These are phyloP conservation scores for Drechslerella dactyloides DNA, from an alignment of 2,329 filamentous ascomycete genomes.

Conservation along the genomic window DNA sequence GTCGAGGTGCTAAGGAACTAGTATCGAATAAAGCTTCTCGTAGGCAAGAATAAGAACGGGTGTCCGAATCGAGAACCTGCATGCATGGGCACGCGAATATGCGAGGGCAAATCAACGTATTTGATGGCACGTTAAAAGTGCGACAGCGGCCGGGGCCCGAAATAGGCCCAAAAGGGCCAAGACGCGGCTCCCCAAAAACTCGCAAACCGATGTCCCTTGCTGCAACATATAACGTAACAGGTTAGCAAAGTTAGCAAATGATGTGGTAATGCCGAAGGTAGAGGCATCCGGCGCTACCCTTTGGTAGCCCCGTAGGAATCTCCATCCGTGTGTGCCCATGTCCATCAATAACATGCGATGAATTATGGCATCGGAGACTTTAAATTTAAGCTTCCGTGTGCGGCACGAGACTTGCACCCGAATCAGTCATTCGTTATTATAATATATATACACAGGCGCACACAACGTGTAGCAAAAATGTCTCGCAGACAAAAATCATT, in stretches of 20 bases:
- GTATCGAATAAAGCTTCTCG: background rate
- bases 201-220: background rate
- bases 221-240: constrained; percentile 35
- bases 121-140: background rate
- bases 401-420: too few relatives aligned
- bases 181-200: constrained; percentile 10
- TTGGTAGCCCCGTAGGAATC: constrained; percentile 28
- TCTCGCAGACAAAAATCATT: background rate
- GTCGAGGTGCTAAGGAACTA: background rate
- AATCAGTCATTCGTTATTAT: background rate
- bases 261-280: constrained; percentile 34
- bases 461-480: background rate
- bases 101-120: background rate
- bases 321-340: background rate
- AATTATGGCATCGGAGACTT: background rate
- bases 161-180: constrained; percentile 25
- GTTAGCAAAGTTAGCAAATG: constrained; percentile 40
- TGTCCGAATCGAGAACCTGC: background rate
- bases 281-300: constrained; percentile 35
- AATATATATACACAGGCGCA: background rate
- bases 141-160: background rate
- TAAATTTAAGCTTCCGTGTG: too few relatives aligned
- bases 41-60: background rate
- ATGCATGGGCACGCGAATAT: background rate
- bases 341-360: background rate